Evolutionary conservation across 148 eudicot genomes (phyloP).

Genomic region (Amaranthus cruentus): DNA sequence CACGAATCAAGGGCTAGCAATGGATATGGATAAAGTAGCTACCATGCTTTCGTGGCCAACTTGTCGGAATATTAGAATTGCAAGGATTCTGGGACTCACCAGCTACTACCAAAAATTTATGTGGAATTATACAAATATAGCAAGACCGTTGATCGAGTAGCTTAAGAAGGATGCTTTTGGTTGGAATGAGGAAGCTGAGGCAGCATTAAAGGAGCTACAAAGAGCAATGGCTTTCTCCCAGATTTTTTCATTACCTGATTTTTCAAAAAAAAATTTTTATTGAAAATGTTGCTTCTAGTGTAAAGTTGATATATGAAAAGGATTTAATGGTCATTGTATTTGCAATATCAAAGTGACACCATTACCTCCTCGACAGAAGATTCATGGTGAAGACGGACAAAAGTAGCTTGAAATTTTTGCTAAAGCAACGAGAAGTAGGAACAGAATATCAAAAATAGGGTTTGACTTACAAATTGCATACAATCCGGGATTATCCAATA

Average conservation of each 20-base stretch:
- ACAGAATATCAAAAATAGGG: neutral
- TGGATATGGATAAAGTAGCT: neutral
- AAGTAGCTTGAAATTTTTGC: neutral
- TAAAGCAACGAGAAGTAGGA: neutral
- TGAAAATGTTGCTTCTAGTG: constrained; percentile 5
- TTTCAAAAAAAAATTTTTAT: neutral
- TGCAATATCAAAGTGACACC: neutral
- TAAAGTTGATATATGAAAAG: neutral
- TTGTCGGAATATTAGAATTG: neutral
- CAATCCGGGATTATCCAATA: neutral
- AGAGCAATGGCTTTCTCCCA: neutral
- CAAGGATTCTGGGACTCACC: neutral
- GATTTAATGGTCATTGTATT: neutral
- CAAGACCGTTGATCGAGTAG: neutral
- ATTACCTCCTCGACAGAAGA: neutral
- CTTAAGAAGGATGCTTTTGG: neutral
- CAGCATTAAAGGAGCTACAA: neutral
- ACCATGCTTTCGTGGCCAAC: neutral
- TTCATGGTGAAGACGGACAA: neutral
- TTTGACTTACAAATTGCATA: neutral
- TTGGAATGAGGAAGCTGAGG: neutral
- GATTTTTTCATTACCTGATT: neutral
- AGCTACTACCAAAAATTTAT: neutral
- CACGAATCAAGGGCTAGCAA: neutral
- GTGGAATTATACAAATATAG: neutral